Evolutionary conservation across 2,329 filamentous ascomycete species (phyloP), one percentile per base, ranked within the genome.

Genomic region (Aspergillus bombycis): DNA sequence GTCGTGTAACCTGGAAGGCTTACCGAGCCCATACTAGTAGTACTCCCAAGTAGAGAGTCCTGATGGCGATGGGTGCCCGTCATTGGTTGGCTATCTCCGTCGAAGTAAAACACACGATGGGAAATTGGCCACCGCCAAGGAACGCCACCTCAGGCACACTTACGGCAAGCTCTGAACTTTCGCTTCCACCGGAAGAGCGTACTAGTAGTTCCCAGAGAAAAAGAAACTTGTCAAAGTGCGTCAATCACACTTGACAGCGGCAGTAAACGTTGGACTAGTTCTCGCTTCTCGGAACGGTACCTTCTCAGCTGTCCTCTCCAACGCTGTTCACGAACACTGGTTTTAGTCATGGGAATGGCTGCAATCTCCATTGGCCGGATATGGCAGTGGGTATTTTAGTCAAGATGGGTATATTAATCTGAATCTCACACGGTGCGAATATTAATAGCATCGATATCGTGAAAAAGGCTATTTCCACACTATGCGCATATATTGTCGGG

Each of bases 61-160:
- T 28, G 26, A n/a, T 50, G 46, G 26, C 26, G 50, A 54, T 54
- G n/a, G 30, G 11, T 8, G 1, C 14, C 19, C 11, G 14, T 26
- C 11, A 55, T 55, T 55, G 52, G 52, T 23, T 38, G 52, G 10
- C 26, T 10, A 32, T 28, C 26, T 19, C 50, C 16, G 32, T 23
- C 21, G 5, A 55, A 38, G 32, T 38, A 54, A 54, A 54, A 58
- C 45, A 62, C 54, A 48, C n/a, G 34, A 52, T 56, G 45, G n/a
- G 36, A 46, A 3, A 26, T 58, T 64, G 62, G 65, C 64, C 57
- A 64, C 65, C 48, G 65, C 65, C 66, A 68, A 68, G 66, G 48
- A 65, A 62, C 66, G 66, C 66, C 66, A 66, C 66, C 21, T 61
- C 66, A 68, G 66, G 66, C 58, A 52, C 48, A 62, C 63, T 61